Conservation (phyloP, 1,284 basidiomycete genomes). For the Rhodotorula sp. region DNA sequence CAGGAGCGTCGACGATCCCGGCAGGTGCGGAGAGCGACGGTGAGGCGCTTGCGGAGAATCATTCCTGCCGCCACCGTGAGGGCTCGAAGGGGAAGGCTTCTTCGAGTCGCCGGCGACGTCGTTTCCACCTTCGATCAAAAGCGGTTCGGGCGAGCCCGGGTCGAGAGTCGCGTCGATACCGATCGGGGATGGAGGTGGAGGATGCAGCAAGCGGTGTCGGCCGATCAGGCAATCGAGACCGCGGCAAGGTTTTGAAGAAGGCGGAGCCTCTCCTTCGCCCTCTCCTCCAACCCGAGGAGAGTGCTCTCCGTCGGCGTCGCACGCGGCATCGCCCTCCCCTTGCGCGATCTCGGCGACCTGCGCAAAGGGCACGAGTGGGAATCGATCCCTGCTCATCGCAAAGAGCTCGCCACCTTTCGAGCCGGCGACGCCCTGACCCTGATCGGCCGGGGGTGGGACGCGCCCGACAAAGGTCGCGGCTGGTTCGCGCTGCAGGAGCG, state of each 20-base stretch:
- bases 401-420: slow-evolving; percentile 58
- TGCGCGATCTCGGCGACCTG: slow-evolving; percentile 24
- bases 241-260: background rate
- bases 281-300: background rate
- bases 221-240: slow-evolving; percentile 31
- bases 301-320: background rate
- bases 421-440: background rate
- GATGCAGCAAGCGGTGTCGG: slow-evolving; percentile 23
- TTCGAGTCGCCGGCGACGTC: background rate
- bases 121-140: slow-evolving; percentile 22
- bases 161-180: slow-evolving; percentile 28
- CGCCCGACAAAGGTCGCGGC: slow-evolving; percentile 65
- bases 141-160: slow-evolving; percentile 14
- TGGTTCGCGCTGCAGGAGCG: slow-evolving; percentile 51
- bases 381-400: slow-evolving; percentile 69
- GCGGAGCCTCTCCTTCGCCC: background rate
- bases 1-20: slow-evolving; percentile 28
- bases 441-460: slow-evolving; percentile 29
- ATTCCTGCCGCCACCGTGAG: background rate
- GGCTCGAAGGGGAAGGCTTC: slow-evolving; percentile 2
- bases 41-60: slow-evolving; percentile 6
- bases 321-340: background rate
- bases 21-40: slow-evolving; percentile 23
- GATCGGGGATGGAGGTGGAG: slow-evolving; percentile 16
- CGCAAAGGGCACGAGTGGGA: slow-evolving; percentile 69